Percentiles rank a stretch among this genome's conserved stretches.
Evolutionary conservation across 2,329 filamentous ascomycete species (phyloP).

Genomic region (Neodidymelliopsis sp.): DNA sequence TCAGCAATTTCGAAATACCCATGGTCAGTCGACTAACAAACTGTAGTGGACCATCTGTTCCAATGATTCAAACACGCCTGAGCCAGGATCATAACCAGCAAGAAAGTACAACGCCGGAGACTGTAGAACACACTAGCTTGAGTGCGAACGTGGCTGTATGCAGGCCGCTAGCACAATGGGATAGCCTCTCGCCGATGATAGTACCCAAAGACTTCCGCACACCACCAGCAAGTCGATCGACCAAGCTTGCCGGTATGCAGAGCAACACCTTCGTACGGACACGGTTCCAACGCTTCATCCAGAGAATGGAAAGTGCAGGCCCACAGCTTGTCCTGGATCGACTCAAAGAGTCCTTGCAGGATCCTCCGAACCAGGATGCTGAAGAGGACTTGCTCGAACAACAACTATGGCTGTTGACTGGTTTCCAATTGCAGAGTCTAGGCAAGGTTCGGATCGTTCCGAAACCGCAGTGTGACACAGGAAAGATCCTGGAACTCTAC

Average conservation of each 20-base stretch:
- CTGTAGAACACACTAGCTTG: slow-evolving; percentile 15
- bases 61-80: slow-evolving; percentile 30
- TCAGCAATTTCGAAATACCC: not conserved
- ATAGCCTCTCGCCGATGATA: slow-evolving; percentile 37
- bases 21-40: not conserved
- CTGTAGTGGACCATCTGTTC: slow-evolving; percentile 9
- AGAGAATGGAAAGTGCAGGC: slow-evolving; percentile 63
- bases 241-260: slow-evolving; percentile 26
- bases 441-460: slow-evolving; percentile 32
- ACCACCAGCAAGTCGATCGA: slow-evolving; percentile 20
- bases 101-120: slow-evolving; percentile 3
- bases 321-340: slow-evolving; percentile 62
- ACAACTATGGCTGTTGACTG: slow-evolving; percentile 69
- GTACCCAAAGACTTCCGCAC: slow-evolving; percentile 28
- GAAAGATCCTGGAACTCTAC: slow-evolving; percentile 49
- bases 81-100: slow-evolving; percentile 26
- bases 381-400: slow-evolving; percentile 62
- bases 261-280: slow-evolving; percentile 38
- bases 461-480: slow-evolving; percentile 39
- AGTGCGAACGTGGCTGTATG: slow-evolving; percentile 28
- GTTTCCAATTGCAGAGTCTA: slow-evolving; percentile 54
- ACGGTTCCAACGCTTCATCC: slow-evolving; percentile 62
- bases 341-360: slow-evolving; percentile 58
- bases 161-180: slow-evolving; percentile 45
- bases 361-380: slow-evolving; percentile 51